phyloP scores from a whole-genome alignment of 2,329 filamentous ascomycete species.

The Endocalyx cinctus region DNA sequence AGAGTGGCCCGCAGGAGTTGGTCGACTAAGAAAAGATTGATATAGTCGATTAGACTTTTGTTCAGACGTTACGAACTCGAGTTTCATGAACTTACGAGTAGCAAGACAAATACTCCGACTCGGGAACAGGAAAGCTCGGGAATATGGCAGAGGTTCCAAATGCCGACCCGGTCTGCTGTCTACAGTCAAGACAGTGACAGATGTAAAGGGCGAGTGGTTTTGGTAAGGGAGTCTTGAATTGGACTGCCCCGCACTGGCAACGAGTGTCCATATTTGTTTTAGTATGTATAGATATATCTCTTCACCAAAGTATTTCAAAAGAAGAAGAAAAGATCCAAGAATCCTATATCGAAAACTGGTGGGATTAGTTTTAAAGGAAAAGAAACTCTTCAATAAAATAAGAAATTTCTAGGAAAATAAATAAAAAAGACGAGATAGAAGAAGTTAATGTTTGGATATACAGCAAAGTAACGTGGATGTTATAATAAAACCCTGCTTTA shows the following conservation, averaged over 20 bases:
- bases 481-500: no score
- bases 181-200: slow-evolving; percentile 66
- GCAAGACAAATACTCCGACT: slow-evolving; percentile 43
- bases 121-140: slow-evolving; percentile 57
- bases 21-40: no score
- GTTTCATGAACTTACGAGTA: slow-evolving; percentile 55
- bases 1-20: slow-evolving; percentile 50
- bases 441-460: no score
- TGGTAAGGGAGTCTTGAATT: slow-evolving; percentile 56
- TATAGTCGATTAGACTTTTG: no score
- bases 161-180: slow-evolving; percentile 59
- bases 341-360: background rate
- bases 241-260: slow-evolving; percentile 62
- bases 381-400: no score
- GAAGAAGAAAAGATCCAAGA: slow-evolving; percentile 3
- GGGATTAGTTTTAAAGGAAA: no score
- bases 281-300: background rate
- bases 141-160: slow-evolving; percentile 69
- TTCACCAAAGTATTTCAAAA: slow-evolving; percentile 2
- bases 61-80: no score
- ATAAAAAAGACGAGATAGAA: no score
- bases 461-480: no score
- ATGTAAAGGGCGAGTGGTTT: slow-evolving; percentile 63
- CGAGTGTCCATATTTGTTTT: slow-evolving; percentile 46
- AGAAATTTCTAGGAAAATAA: no score